Evolutionary conservation across 345 rosid genomes (phyloP).

Genomic region (Balakata baccata): DNA sequence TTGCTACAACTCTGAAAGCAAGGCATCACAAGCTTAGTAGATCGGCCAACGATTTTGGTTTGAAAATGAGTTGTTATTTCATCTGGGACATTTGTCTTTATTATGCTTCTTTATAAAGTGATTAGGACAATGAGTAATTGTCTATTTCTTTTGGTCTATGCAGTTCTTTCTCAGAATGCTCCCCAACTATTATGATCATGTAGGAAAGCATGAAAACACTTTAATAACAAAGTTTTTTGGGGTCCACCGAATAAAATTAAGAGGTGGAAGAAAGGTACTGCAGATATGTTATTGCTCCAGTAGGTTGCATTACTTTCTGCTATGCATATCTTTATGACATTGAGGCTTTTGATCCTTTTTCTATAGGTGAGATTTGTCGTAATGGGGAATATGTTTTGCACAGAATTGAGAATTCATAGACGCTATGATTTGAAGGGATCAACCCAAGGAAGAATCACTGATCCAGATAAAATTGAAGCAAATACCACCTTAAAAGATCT

Average conservation of each 20-base stretch:
- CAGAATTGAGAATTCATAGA: slow-evolving; percentile 82
- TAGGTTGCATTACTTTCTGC: slow-evolving; percentile 8
- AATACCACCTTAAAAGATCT: slow-evolving; percentile 84
- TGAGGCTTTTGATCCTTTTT: slow-evolving; percentile 20
- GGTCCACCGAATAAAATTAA: slow-evolving; percentile 70
- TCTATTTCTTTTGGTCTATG: slow-evolving; percentile 21
- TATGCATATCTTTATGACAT: slow-evolving; percentile 9
- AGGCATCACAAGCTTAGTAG: too few species aligned
- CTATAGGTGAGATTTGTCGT: slow-evolving; percentile 90
- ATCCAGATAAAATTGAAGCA: slow-evolving; percentile 55
- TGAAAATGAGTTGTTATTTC: neutral
- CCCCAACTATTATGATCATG: slow-evolving; percentile 67
- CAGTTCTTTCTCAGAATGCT: slow-evolving; percentile 86
- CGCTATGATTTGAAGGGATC: slow-evolving; percentile 96
- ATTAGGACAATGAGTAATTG: neutral
- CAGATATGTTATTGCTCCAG: neutral
- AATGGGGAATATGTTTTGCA: slow-evolving; percentile 99
- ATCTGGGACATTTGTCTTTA: neutral
- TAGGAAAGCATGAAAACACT: slow-evolving; percentile 72
- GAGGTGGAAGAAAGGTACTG: slow-evolving; percentile 73
- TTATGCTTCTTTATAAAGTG: neutral
- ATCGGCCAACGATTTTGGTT: neutral
- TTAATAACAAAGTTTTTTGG: slow-evolving; percentile 94
- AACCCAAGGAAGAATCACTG: slow-evolving; percentile 72
- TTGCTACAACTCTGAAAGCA: neutral